These are phyloP conservation scores for Hymenoscyphus scutula DNA, from an alignment of 2,329 filamentous ascomycete species.

Conservation along the genomic window DNA sequence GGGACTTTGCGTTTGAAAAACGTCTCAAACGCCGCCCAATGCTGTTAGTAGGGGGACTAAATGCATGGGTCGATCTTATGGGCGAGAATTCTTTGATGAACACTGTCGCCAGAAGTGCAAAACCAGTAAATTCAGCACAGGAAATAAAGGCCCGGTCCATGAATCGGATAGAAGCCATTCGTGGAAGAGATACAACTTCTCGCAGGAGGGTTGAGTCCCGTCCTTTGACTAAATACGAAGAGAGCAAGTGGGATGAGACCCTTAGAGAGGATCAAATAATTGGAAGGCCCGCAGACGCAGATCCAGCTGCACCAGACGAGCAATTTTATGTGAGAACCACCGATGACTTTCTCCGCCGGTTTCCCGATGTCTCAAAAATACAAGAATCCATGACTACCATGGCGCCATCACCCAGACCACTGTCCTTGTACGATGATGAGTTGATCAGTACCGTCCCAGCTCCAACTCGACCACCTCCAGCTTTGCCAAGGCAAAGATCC, in stretches of 20 bases:
- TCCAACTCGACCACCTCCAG: conserved; percentile 48
- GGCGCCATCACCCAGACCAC: conserved; percentile 11
- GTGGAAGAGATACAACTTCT: conserved; percentile 27
- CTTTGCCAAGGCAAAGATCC: conserved; percentile 65
- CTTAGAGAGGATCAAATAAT: conserved; percentile 60
- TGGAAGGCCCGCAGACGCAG: conserved; percentile 41
- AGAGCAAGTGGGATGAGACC: conserved; percentile 75
- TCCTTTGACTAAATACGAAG: conserved; percentile 76
- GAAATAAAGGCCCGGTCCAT: conserved; percentile 39
- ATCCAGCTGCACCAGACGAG: conserved; percentile 46
- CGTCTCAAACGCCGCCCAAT: conserved; percentile 71
- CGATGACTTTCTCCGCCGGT: conserved; percentile 81
- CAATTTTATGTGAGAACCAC: conserved; percentile 64
- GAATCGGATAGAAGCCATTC: conserved; percentile 48
- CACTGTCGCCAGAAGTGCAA: conserved; percentile 46
- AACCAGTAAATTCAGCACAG: conserved; percentile 31
- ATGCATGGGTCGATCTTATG: conserved; percentile 83
- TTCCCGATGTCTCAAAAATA: conserved; percentile 65
- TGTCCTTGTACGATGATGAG: conserved; percentile 30
- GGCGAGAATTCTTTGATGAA: conserved; percentile 53
- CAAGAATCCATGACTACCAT: conserved; percentile 58
- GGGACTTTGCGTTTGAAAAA: conserved; percentile 78
- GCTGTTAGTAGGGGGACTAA: conserved; percentile 76
- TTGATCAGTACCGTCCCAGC: conserved; percentile 35
- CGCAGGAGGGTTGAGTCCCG: conserved; percentile 50